These are phyloP conservation scores for Penicillium vulpinum DNA, from an alignment of 2,329 filamentous ascomycete species.

Conservation along the genomic window DNA sequence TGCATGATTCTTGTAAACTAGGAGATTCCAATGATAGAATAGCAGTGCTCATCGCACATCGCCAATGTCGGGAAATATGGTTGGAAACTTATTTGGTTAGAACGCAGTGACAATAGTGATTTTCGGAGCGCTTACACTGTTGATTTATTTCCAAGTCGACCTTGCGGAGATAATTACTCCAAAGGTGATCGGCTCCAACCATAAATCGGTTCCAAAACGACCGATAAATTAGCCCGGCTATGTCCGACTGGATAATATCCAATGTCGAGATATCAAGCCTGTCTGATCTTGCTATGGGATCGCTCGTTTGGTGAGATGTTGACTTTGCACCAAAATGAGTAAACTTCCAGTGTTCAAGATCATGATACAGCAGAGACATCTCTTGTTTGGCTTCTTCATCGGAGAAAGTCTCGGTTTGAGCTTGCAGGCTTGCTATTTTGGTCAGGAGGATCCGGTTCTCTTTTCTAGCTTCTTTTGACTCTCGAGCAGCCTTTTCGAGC, in stretches of 20 bases:
- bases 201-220: conserved; percentile 9
- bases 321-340: conserved; percentile 4
- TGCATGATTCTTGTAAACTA: neutral
- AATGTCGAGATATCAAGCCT: neutral
- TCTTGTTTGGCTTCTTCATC: conserved; percentile 12
- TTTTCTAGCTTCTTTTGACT: neutral
- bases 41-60: conserved; percentile 21
- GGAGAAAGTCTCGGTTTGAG: conserved; percentile 5
- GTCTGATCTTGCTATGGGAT: neutral
- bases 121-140: conserved; percentile 8
- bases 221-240: neutral
- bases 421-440: conserved; percentile 6
- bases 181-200: neutral
- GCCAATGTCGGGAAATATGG: conserved; percentile 19
- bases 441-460: conserved; percentile 1
- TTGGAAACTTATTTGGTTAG: conserved; percentile 8
- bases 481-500: neutral
- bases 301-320: neutral
- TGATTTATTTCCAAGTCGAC: conserved; percentile 6
- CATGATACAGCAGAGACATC: conserved; percentile 15
- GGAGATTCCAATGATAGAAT: neutral
- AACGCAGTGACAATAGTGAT: neutral
- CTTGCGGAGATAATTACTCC: neutral
- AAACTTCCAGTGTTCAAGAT: conserved; percentile 16
- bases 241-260: neutral